Conservation (phyloP, 495 filamentous ascomycete species). For the Sordaria brevicollis region DNA sequence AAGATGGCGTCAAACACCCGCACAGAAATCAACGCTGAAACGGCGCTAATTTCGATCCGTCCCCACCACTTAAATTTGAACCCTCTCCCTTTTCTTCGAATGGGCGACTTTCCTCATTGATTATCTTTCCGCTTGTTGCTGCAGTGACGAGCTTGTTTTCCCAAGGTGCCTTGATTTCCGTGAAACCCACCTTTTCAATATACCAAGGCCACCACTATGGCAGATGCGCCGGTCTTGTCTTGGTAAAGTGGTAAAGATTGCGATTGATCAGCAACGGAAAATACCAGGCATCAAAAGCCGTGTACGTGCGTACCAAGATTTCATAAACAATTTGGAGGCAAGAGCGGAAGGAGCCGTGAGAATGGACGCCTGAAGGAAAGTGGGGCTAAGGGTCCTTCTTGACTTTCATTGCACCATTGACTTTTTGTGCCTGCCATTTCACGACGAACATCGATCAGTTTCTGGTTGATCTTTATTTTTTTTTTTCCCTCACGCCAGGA, state of each 20-base stretch:
- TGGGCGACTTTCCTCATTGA: background rate
- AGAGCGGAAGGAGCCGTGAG: background rate
- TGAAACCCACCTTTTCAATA: background rate
- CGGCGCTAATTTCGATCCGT: conserved; percentile 5
- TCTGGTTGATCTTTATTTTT: background rate
- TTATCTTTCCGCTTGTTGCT: background rate
- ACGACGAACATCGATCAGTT: background rate
- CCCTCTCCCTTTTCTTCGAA: background rate
- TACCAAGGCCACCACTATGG: background rate
- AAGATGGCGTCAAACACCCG: background rate
- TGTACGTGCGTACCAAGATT: background rate
- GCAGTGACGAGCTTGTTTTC: background rate
- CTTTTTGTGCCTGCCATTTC: background rate
- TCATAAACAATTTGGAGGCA: background rate
- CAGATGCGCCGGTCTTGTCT: background rate
- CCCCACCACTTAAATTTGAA: background rate
- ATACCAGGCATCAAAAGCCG: background rate
- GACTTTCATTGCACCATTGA: background rate
- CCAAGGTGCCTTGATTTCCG: background rate
- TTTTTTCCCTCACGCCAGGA: background rate
- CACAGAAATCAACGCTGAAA: conserved; percentile 4
- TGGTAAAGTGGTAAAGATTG: background rate
- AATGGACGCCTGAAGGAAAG: background rate
- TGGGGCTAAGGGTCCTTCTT: background rate
- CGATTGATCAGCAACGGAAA: background rate